phyloP scores from a whole-genome alignment of 2,329 filamentous ascomycete species.

The Penicillium sp. region DNA sequence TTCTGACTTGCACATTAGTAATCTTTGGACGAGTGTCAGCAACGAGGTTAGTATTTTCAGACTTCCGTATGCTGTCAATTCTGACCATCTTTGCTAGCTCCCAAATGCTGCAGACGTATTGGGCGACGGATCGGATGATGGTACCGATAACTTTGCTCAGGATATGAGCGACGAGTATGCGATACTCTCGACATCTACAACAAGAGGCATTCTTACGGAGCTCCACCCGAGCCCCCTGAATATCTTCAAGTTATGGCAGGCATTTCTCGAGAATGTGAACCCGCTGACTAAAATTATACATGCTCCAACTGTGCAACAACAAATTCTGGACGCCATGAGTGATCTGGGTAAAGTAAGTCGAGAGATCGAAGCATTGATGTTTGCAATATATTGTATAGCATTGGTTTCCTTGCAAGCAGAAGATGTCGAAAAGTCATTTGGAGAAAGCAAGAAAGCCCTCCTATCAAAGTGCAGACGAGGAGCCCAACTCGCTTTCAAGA shows the following conservation, averaged over 20 bases:
- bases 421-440: conserved; percentile 21
- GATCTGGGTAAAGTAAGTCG: conserved; percentile 15
- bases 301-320: conserved; percentile 55
- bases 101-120: conserved; percentile 21
- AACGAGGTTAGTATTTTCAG: conserved; percentile 15
- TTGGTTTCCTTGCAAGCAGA: conserved; percentile 33
- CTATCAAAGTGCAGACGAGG: conserved; percentile 17
- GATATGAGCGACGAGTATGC: conserved; percentile 12
- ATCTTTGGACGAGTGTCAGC: conserved; percentile 24
- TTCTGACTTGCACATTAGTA: conserved; percentile 10
- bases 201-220: conserved; percentile 1
- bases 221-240: conserved; percentile 21
- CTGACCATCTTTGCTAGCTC: conserved; percentile 15
- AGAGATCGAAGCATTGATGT: conserved; percentile 62
- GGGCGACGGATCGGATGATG: conserved; percentile 11
- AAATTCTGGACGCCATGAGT: conserved; percentile 26
- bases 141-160: conserved; percentile 6
- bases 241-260: conserved; percentile 29
- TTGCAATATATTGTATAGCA: conserved; percentile 60
- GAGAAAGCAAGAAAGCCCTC: conserved; percentile 20
- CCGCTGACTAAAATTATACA: conserved; percentile 71
- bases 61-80: neutral
- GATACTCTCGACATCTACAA: conserved; percentile 12
- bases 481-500: conserved; percentile 19
- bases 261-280: conserved; percentile 45